Conservation (phyloP, 2,329 filamentous ascomycete genomes). For the Clarireedia homoeocarpa region DNA sequence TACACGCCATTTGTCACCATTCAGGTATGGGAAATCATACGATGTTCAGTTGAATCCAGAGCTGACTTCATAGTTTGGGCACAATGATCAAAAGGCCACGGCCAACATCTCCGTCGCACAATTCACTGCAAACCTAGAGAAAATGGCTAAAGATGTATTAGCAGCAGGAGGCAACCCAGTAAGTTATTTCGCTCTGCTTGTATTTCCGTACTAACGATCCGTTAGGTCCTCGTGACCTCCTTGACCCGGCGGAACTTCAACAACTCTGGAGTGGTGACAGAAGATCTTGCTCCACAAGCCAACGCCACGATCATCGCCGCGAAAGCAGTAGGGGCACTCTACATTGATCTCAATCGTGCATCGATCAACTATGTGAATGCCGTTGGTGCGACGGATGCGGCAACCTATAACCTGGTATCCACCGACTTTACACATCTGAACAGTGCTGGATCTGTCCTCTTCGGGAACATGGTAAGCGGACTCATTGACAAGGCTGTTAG, state of each 20-base stretch:
- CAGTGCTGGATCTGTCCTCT: constrained; percentile 35
- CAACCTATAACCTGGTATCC: constrained; percentile 34
- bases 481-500: constrained; percentile 20
- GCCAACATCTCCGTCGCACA: constrained; percentile 32
- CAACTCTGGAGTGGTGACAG: constrained; percentile 31
- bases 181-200: not conserved
- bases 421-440: constrained; percentile 44
- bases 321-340: constrained; percentile 23
- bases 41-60: not conserved
- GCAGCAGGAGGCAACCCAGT: constrained; percentile 28
- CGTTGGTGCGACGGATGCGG: constrained; percentile 36
- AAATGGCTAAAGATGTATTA: constrained; percentile 27
- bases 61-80: constrained; percentile 34
- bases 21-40: constrained; percentile 29
- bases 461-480: constrained; percentile 39
- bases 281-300: constrained; percentile 34
- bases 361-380: constrained; percentile 38
- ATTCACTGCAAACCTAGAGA: constrained; percentile 38
- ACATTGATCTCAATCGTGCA: constrained; percentile 38
- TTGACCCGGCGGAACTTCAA: constrained; percentile 38
- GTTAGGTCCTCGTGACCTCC: constrained; percentile 37
- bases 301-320: constrained; percentile 36
- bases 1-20: constrained; percentile 42
- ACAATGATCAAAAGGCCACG: constrained; percentile 43
- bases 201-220: not conserved